Base-by-base conservation (phyloP, 2,329 filamentous ascomycete genomes). In the Fusarium ramigenum region DNA sequence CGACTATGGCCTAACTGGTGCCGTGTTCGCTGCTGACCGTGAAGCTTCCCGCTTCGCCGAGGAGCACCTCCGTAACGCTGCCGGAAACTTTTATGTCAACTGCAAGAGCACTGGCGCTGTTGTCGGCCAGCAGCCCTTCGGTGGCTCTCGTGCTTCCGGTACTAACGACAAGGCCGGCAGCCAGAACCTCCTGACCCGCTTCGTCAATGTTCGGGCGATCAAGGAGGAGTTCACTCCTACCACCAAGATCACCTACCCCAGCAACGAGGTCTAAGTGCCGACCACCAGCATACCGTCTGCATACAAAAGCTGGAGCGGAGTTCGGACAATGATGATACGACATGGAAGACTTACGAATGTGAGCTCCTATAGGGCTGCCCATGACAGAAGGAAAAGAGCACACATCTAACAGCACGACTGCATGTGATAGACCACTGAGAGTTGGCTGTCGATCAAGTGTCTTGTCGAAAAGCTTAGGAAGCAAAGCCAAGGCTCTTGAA, bases 71-170 rank as follows among this genome's bases (percentile, higher is more conserved):
- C 87, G 92, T 73, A 90, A 95, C 79, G 85, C 91, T 0, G 93
- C 93, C 1, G 93, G 93, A 46, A 96, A 96, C 85, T 95, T 95
- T 81, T 96, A 96, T 84, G 87, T 96, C 83, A 96, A 95, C 85
- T 93, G 91, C 85, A 95, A 95, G 88, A 92, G 89, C 81, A 93
- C 91, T 4, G 92, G 91, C 43, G 91, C 91, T 21, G 90, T 93
- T 30, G 91, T 93, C 12, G 91, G 91, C 19, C 92, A 93, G 83
- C 91, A 93, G 84, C 89, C 91, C 8, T 93, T 93, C 79, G 91
- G 91, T 28, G 91, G 91, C 60, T 87, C 90, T 18, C 85, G 92
- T 72, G 90, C 90, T 11, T 91, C 89, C 69, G 91, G 91, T 32
- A 93, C 91, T 28, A 93, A 93, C 79, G 92, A 93, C 83, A 93